Base-by-base conservation (phyloP, 305 asterid genomes). In the Ajuga reptans region DNA sequence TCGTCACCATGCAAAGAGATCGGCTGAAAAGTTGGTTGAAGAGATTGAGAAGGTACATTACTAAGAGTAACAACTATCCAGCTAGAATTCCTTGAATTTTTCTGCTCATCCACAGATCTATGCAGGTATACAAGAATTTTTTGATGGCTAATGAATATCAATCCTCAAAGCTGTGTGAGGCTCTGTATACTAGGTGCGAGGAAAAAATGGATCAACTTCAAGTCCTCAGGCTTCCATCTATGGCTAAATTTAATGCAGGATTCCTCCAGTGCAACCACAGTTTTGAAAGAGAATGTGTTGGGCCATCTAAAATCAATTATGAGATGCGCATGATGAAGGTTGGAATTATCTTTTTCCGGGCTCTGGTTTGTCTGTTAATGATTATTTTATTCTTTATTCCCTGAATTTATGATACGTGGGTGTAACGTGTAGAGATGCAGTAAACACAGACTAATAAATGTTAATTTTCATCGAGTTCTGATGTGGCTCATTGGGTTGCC, bases 191-290 rank as follows among this genome's bases (percentile, higher is more conserved):
- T 27, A 81, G 72, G 4, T 93, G 97, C 33, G 99, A 93, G 86
- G 99, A 93, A 76, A 87, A 84, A 79, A 93, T 93, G 99, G 99
- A 93, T 79, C 85, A 93, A 77, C 97, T 93, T 68, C 99, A 93
- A 84, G 93, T 86, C 73, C 96, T 93, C 69, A 83, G 89, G 70
- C 97, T 93, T 76, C 99, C 99, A 36, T 84, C 99, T 10, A 93
- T 93, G 99, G 96, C 99, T 24, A 94, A 94, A 72, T 94, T 94
- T 67, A 94, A 94, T 78, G 99, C 96, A 8, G 99, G 99, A 27
- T 94, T 91, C 77, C 82, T 85, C 49, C 96, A 89, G 11, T 94
- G 99, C 87, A 91, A 94, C 82, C 92, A 76, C 74, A 94, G 97
- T 78, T 94, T 94, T 58, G 96, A 85, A 60, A 75, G 21, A 47